These are phyloP conservation scores for Nicotiana obtusifolia DNA, from an alignment of 257 asterid species.

Conservation along the genomic window DNA sequence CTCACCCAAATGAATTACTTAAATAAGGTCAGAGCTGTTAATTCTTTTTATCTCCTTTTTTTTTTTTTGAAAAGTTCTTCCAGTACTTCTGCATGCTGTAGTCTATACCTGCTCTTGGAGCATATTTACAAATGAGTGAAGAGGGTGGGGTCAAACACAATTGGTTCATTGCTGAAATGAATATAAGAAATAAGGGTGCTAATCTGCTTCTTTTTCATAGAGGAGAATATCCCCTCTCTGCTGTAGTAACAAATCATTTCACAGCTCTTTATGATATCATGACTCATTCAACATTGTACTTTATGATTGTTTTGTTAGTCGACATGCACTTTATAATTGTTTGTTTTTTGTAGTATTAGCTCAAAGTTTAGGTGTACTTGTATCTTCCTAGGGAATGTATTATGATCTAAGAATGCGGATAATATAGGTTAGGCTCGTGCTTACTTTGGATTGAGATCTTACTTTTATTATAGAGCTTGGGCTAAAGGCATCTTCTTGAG, in stretches of 20 bases:
- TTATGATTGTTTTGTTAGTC: neutral
- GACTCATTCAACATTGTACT: neutral
- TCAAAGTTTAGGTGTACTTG: neutral
- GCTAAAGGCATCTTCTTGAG: too few relatives aligned
- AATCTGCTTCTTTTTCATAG: neutral
- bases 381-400: neutral
- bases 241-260: neutral
- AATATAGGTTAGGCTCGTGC: neutral
- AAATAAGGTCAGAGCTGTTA: conserved; percentile 51
- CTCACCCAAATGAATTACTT: conserved; percentile 90
- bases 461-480: neutral
- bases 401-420: neutral
- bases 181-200: neutral
- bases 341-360: neutral
- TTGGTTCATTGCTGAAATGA: neutral
- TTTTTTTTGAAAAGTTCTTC: neutral
- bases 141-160: neutral
- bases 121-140: neutral
- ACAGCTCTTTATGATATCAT: neutral
- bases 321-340: neutral
- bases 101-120: neutral
- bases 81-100: neutral
- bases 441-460: neutral
- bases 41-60: neutral
- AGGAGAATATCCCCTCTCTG: neutral